Evolutionary conservation across 176 grass and related monocot species (phyloP), one percentile per base, ranked within the genome.

Genomic region (Tillandsia leiboldiana): DNA sequence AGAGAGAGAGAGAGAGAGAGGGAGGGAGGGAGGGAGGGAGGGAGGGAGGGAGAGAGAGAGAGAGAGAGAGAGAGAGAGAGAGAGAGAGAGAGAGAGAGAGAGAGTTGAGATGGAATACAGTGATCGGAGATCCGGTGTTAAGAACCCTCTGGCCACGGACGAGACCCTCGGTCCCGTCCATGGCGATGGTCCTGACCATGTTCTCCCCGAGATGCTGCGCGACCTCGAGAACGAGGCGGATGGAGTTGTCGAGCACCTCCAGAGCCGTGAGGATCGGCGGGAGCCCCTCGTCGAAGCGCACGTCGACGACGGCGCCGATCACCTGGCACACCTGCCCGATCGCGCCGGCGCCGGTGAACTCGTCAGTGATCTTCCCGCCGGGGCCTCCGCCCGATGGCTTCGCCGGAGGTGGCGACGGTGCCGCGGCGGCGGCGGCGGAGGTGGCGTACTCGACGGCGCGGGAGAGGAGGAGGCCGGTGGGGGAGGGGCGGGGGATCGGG

Each of bases 191-290:
- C 69, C 93, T 78, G 58, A 97, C 93, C 84, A 92, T 87, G 51
- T 81, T 97, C 81, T 97, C 93, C 26, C 93, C 93, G 17, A 97
- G 79, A 67, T 97, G 93, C 73, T 97, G 93, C 2, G 93, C 93
- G 18, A 97, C 93, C 81, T 97, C 93, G 70, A 97, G 84, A 13
- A 97, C 93, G 63, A 97, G 74, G 58, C 93, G 89, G 72, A 97
- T 97, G 70, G 83, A 84, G 81, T 97, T 78, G 73, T 97, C 93
- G 74, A 97, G 83, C 77, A 97, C 93, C 86, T 97, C 93, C 1
- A 97, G 84, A n/a, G 93, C 93, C 0, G 93, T 97, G 53, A 97
- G 78, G 86, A 97, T 97, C 79, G 93, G 93, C 17, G 93, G 93
- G 26, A 97, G 74, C 15, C 93, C 93, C 66, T 92, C 89, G 11